Percentiles rank a stretch among this genome's conserved stretches.
phyloP scores from a whole-genome alignment of 371 early-diverging fungal genomes.

The Circinella minor region DNA sequence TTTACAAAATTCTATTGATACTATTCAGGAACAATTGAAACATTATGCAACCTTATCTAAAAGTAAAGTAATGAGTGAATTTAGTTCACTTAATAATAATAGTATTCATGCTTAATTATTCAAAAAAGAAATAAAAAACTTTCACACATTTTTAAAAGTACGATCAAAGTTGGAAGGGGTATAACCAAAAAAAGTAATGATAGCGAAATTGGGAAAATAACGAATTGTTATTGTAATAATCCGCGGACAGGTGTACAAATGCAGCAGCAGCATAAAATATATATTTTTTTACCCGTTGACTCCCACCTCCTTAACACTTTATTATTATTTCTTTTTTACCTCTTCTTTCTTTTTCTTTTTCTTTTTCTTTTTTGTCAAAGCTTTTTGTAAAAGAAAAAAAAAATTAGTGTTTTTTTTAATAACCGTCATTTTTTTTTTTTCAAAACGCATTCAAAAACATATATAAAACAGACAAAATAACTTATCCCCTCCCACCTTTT shows the following conservation, averaged over 20 bases:
- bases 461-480: no score
- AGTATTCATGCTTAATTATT: no score
- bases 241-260: neutral
- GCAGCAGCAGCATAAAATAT: neutral
- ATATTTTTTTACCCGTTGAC: neutral
- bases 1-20: constrained; percentile 50
- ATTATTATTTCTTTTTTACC: neutral
- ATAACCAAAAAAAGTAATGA: constrained; percentile 1
- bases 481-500: neutral
- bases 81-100: neutral
- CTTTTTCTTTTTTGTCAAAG: neutral
- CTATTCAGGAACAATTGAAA: constrained; percentile 45
- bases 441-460: no score
- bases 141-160: neutral
- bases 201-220: neutral
- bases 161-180: neutral
- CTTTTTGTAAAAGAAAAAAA: no score
- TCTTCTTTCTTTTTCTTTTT: neutral
- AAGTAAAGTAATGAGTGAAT: constrained; percentile 23
- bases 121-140: no score
- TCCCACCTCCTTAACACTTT: neutral
- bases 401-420: neutral
- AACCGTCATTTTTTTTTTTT: no score
- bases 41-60: constrained; percentile 33
- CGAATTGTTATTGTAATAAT: neutral